Evolutionary conservation across 2,329 filamentous ascomycete species (phyloP), one percentile per base, ranked within the genome.

Genomic region (Ascochyta pisi): DNA sequence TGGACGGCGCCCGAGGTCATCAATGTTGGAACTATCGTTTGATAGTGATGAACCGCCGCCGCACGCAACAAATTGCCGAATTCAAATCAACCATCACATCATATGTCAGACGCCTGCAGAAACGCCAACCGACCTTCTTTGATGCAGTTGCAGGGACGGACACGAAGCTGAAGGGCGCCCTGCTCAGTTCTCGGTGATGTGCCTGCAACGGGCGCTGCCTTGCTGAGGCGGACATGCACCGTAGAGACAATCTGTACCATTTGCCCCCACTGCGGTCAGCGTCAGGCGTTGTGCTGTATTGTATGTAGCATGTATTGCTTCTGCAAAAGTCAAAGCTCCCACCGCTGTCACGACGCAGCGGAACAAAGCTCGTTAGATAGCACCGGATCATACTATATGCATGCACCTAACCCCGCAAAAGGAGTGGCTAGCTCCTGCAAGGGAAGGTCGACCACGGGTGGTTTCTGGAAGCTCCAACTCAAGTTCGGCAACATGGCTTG

Each of bases 371-470:
- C 42, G 59, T 65, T 63, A 66, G 63, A 65, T 62, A 50, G 37
- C 49, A 54, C 43, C 44, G 41, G 50, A 42, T 46, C 58, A 54
- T 15, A 48, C 63, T 70, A 66, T 68, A 68, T 63, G 54, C 48
- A 56, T 62, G 49, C 63, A 58, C 64, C 58, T 43, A 67, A 69
- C 67, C 71, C 70, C 70, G 68, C 70, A 72, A 66, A 64, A 64
- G 62, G 60, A 52, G 59, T 64, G 54, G 51, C 48, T 65, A 52
- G 49, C 37, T 47, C 43, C 59, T 61, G 61, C 68, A 68, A 69
- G 68, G 67, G 64, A 66, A 65, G 60, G 61, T 60, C 58, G 29
- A 63, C 62, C 57, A 63, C 58, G 62, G 66, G 52, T 62, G 60
- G 48, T 64, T 67, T 68, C 64, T 66, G 48, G 47, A 56, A 56